Percentiles rank a stretch among this genome's conserved stretches.
Evolutionary conservation across 306 rosid genomes (phyloP).

Genomic region (Carpinus fangiana): DNA sequence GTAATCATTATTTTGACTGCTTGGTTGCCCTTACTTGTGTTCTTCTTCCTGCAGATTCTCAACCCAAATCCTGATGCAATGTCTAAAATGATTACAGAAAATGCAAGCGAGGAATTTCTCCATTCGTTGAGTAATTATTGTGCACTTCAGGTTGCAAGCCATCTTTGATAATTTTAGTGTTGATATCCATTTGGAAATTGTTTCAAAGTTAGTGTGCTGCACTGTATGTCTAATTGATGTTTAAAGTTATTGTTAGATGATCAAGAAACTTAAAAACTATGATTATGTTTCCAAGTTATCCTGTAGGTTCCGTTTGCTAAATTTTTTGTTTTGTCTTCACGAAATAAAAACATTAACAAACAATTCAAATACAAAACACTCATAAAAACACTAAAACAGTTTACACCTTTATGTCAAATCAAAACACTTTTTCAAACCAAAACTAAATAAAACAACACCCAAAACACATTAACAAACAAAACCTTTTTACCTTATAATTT

Average conservation of each 20-base stretch:
- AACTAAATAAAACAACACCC: too few relatives aligned
- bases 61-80: constrained; percentile 99
- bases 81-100: constrained; percentile 97
- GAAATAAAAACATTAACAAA: too few relatives aligned
- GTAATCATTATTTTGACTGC: constrained; percentile 5
- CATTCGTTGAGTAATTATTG: constrained; percentile 90
- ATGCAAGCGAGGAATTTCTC: constrained; percentile 97
- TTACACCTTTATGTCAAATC: too few relatives aligned
- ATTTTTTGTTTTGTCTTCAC: too few relatives aligned
- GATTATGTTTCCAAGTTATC: neutral
- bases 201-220: neutral
- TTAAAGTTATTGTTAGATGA: neutral
- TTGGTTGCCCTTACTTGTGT: constrained; percentile 16
- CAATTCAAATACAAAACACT: too few relatives aligned
- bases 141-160: constrained; percentile 84
- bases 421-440: too few relatives aligned
- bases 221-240: neutral
- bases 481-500: neutral
- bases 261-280: neutral
- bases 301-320: too few relatives aligned
- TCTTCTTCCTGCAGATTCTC: constrained; percentile 71
- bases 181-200: constrained; percentile 7
- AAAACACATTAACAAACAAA: too few relatives aligned
- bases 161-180: constrained; percentile 9
- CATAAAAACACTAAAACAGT: too few relatives aligned